Evolutionary conservation across 2,329 filamentous ascomycete genomes (phyloP).

Genomic region (Fusarium beomiforme): DNA sequence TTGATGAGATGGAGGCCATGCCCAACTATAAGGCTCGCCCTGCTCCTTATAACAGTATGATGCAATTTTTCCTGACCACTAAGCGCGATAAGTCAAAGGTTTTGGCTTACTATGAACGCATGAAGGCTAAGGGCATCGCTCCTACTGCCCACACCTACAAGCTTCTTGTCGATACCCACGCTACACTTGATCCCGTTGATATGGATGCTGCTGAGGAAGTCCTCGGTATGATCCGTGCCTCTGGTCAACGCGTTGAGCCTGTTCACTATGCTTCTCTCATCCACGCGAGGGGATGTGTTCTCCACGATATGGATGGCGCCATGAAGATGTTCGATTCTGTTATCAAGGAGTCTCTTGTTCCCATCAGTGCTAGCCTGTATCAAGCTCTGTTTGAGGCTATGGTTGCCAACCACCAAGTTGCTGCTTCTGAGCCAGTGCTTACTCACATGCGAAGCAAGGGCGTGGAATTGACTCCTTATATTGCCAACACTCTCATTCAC

Average conservation of each 20-base stretch:
- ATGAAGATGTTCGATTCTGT: constrained; percentile 85
- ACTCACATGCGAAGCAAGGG: constrained; percentile 76
- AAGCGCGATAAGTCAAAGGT: constrained; percentile 97
- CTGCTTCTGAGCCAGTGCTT: constrained; percentile 78
- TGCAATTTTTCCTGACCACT: constrained; percentile 98
- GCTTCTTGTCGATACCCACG: constrained; percentile 93
- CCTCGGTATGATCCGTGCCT: constrained; percentile 78
- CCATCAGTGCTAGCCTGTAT: constrained; percentile 86
- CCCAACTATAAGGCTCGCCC: constrained; percentile 98
- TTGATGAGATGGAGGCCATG: constrained; percentile 99
- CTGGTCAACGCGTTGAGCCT: constrained; percentile 82
- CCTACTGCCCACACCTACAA: constrained; percentile 98
- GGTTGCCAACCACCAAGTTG: constrained; percentile 91
- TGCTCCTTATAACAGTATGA: constrained; percentile 98
- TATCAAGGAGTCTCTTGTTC: constrained; percentile 71
- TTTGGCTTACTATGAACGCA: constrained; percentile 92
- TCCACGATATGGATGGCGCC: constrained; percentile 90
- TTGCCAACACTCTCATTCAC: constrained; percentile 97
- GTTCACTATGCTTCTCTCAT: constrained; percentile 97
- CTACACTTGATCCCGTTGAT: constrained; percentile 89
- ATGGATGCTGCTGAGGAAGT: constrained; percentile 89
- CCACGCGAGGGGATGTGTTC: constrained; percentile 92
- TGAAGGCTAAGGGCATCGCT: constrained; percentile 86
- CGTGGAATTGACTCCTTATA: constrained; percentile 93
- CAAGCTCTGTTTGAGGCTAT: constrained; percentile 97